Evolutionary conservation across 176 grass and related monocot species (phyloP), one percentile per base, ranked within the genome.

Genomic region (Eragrostis nindensis): DNA sequence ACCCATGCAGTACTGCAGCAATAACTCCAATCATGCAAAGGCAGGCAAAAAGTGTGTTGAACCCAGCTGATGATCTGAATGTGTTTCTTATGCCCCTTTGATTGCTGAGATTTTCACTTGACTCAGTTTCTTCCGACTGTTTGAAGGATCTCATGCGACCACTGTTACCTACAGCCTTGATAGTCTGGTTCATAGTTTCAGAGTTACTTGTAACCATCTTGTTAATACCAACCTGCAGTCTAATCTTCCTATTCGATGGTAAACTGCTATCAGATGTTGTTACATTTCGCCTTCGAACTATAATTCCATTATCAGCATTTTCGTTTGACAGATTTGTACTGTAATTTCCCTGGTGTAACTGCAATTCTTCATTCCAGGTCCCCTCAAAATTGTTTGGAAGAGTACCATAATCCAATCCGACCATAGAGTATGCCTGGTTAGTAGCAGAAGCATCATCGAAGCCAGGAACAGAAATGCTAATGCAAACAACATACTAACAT

Each of bases 401-500:
- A 78, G 59, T 4, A 25, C 15, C 69, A 73, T 63, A 29, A 22
- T 69, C 19, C n/a, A 42, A 13, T 66, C 15, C 47, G 7, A 55
- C 17, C 40, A 4, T 27, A 24, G 8, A 67, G 54, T 62, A 61
- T 15, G 39, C 15, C 19, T 68, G 39, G 52, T 59, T 8, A 54
- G 56, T 18, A 80, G 64, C 25, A 76, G 12, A 6, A 66, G 49
- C 53, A 78, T 46, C 15, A 73, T 40, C 70, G 73, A 81, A 87
- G 48, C 82, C 60, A 68, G 75, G 2, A 36, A 60, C 67, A 21
- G 26, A 70, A 59, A n/a, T n/a, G n/a, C n/a, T n/a, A n/a, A n/a
- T n/a, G n/a, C n/a, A n/a, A n/a, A n/a, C n/a, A 98, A 56, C 47
- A 98, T 92, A 56, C 4, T 61, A 42, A 98, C 39, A 85, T 97